Percentiles rank a stretch among this genome's conserved stretches.
Evolutionary conservation across 2,329 filamentous ascomycete species (phyloP).

Genomic region (Pseudogymnoascus verrucosus): DNA sequence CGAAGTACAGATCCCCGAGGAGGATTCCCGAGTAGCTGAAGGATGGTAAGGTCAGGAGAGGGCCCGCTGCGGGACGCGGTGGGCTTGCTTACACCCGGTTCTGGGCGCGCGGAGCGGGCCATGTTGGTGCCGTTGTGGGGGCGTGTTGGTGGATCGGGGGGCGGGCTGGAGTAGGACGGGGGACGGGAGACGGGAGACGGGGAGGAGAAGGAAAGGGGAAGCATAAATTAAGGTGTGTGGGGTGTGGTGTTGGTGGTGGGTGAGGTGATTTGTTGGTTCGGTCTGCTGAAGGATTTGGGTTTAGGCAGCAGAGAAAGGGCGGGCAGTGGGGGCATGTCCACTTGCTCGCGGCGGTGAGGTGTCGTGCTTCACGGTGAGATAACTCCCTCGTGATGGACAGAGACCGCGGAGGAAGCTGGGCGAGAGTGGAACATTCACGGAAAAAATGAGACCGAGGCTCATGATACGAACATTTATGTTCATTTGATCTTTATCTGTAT

Average conservation of each 20-base stretch:
- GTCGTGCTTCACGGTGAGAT: not conserved
- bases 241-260: not conserved
- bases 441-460: not conserved
- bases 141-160: not conserved
- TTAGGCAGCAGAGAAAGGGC: not conserved
- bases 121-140: not conserved
- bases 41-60: not conserved
- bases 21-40: constrained; percentile 2
- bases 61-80: not conserved
- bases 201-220: not conserved
- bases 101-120: not conserved
- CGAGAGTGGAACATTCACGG: not conserved
- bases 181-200: too few species aligned
- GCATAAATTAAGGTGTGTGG: constrained; percentile 7
- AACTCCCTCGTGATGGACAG: not conserved
- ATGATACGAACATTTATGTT: not conserved
- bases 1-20: not conserved
- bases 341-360: not conserved
- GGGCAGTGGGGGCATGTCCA: not conserved
- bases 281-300: not conserved
- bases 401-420: not conserved
- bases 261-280: not conserved
- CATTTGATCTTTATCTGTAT: not conserved
- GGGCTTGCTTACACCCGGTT: not conserved
- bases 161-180: not conserved